phyloP scores from a whole-genome alignment of 495 filamentous ascomycete genomes.

The Podospora conica region DNA sequence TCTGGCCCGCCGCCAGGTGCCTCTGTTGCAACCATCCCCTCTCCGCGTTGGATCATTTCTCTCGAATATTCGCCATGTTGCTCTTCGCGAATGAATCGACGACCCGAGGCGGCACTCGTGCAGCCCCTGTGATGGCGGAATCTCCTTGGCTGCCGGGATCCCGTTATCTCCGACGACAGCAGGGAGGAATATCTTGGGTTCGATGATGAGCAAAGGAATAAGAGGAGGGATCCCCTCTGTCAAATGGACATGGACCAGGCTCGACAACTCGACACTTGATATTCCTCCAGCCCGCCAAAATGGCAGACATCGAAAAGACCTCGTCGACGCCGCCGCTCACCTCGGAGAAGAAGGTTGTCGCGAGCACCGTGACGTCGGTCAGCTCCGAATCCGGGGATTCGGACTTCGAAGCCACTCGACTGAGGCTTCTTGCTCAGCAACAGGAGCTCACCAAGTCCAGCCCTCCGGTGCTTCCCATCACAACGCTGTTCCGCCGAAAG shows the following conservation, averaged over 20 bases:
- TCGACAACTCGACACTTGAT: too few relatives aligned
- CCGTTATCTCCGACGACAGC: neutral
- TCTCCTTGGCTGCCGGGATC: neutral
- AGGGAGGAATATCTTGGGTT: neutral
- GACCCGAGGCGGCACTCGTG: neutral
- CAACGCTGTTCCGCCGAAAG: neutral
- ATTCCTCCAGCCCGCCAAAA: neutral
- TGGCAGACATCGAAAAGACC: neutral
- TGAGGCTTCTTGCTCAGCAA: slow-evolving; percentile 3
- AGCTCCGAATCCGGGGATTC: neutral
- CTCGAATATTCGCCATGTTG: neutral
- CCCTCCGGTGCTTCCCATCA: neutral
- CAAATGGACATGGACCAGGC: too few relatives aligned
- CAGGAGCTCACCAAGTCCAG: neutral
- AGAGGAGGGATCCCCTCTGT: neutral
- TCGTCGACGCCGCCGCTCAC: neutral
- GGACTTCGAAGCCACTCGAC: neutral
- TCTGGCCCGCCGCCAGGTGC: too few relatives aligned
- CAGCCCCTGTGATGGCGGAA: neutral
- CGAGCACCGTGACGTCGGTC: neutral
- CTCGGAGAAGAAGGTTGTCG: neutral
- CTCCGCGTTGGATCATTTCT: neutral
- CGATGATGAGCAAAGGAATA: neutral
- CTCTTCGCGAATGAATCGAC: neutral
- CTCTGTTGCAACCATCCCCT: neutral